Evolutionary conservation across 345 rosid species (phyloP).

Genomic region (Diplotaxis tenuifolia): DNA sequence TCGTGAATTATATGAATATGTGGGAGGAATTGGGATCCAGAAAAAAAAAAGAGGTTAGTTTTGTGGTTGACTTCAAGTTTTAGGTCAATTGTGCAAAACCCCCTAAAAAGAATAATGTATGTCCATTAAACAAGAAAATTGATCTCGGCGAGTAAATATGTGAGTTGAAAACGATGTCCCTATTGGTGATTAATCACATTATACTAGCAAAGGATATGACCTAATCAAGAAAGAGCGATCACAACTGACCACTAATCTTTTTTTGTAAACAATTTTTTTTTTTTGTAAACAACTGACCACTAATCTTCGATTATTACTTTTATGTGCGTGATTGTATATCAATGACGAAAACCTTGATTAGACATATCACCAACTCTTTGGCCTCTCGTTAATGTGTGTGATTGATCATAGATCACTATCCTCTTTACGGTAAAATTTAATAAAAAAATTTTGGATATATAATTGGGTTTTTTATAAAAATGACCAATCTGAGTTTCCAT

Average conservation of each 20-base stretch:
- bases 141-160: not conserved
- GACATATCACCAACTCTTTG: constrained; percentile 28
- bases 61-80: too few relatives aligned
- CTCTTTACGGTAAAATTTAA: not conserved
- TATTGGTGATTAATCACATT: not conserved
- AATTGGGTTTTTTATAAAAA: not conserved
- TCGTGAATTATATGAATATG: too few relatives aligned
- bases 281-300: too few relatives aligned
- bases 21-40: too few relatives aligned
- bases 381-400: not conserved
- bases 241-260: too few relatives aligned
- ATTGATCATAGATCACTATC: not conserved
- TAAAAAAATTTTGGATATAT: not conserved
- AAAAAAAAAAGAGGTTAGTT: too few relatives aligned
- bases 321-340: not conserved
- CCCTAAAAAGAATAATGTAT: not conserved
- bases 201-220: not conserved
- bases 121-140: not conserved
- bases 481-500: not conserved
- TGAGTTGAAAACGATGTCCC: not conserved
- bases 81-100: too few relatives aligned
- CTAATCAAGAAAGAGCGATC: not conserved
- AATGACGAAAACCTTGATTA: constrained; percentile 10
- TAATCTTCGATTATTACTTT: not conserved
- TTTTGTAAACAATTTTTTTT: too few relatives aligned